phyloP scores from a whole-genome alignment of 2,329 filamentous ascomycete genomes.

The Aureobasidium sp. region DNA sequence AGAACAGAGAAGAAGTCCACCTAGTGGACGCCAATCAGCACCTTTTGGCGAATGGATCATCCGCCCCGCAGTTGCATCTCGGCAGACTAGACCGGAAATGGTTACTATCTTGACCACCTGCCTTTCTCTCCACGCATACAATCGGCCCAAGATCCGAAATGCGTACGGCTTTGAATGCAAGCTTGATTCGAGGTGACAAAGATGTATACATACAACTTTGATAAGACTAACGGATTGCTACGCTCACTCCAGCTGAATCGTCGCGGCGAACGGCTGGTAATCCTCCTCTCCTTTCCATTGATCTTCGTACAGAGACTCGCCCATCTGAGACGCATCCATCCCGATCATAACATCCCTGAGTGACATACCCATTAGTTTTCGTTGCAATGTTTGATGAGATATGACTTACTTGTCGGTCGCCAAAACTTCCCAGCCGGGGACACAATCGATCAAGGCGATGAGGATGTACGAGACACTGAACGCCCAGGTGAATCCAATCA shows the following conservation, averaged over 20 bases:
- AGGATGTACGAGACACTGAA: constrained; percentile 42
- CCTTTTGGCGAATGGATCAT: background rate
- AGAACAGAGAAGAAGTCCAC: background rate
- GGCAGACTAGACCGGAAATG: background rate
- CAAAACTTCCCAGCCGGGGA: constrained; percentile 45
- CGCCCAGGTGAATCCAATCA: constrained; percentile 43
- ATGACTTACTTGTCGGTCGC: constrained; percentile 42
- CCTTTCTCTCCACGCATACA: background rate
- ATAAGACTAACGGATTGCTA: background rate
- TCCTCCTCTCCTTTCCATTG: constrained; percentile 29
- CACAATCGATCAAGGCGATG: constrained; percentile 43
- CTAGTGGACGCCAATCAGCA: background rate
- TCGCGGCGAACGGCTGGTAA: constrained; percentile 24
- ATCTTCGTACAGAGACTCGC: constrained; percentile 37
- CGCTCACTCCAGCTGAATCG: constrained; percentile 2
- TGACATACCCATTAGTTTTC: background rate
- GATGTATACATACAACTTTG: background rate
- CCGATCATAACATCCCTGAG: constrained; percentile 40
- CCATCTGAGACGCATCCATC: constrained; percentile 43
- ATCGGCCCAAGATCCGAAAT: background rate
- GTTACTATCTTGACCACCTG: background rate
- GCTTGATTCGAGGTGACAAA: background rate
- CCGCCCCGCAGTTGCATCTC: background rate
- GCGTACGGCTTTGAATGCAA: background rate
- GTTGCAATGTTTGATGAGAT: background rate